Percentiles rank a stretch among this genome's conserved stretches.
Evolutionary conservation across 192 early-diverging fungal genomes (phyloP).

Genomic region (Backusella westeae): DNA sequence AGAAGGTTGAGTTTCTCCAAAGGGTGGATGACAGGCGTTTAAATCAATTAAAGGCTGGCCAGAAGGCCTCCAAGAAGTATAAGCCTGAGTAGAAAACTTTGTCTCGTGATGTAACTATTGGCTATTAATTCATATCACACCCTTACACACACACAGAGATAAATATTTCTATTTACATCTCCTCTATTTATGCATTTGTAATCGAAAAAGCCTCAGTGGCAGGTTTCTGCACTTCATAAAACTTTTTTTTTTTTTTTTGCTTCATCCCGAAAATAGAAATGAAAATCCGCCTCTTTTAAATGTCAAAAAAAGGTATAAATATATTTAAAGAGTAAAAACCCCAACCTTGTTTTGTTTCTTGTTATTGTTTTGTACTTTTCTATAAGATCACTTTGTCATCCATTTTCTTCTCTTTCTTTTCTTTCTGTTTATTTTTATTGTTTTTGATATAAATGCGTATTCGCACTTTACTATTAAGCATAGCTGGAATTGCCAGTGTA

Average conservation of each 20-base stretch:
- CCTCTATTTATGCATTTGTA: neutral
- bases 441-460: neutral
- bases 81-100: neutral
- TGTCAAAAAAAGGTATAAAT: neutral
- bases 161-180: neutral
- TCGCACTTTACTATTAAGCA: neutral
- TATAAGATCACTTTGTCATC: neutral
- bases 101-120: neutral
- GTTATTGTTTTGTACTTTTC: neutral
- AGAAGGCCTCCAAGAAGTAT: conserved; percentile 26
- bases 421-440: neutral
- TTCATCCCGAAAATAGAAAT: neutral
- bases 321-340: conserved; percentile 3
- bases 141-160: neutral
- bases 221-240: neutral
- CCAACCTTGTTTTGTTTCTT: neutral
- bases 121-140: neutral
- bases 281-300: neutral
- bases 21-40: conserved; percentile 61
- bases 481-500: neutral
- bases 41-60: conserved; percentile 42
- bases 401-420: neutral
- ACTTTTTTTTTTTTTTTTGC: neutral
- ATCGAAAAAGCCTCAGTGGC: neutral
- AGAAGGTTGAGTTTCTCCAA: conserved; percentile 67